Conservation (phyloP, 78 protist species). For the Dictyostelium discoideum region DNA sequence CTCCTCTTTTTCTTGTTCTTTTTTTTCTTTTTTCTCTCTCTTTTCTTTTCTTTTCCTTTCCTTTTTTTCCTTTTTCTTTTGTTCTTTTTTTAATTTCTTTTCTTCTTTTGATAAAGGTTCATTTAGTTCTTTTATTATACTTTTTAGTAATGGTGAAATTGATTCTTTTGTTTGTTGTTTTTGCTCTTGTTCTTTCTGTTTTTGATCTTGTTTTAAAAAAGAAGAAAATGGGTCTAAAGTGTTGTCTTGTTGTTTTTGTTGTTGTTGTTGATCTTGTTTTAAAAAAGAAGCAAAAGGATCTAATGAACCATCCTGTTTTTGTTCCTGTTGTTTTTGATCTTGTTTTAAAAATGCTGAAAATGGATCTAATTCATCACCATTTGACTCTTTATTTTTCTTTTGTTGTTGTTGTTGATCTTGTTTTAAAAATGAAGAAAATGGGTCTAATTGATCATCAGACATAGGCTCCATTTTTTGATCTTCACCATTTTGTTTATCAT, state of each 20-base stretch:
- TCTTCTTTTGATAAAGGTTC: neutral
- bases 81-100: neutral
- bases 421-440: conserved; percentile 59
- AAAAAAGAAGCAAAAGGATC: conserved; percentile 64
- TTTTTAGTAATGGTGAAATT: conserved; percentile 1
- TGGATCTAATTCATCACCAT: neutral
- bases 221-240: conserved; percentile 42
- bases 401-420: neutral
- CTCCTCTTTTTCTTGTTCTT: conserved; percentile 27
- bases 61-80: neutral
- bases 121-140: neutral
- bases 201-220: conserved; percentile 24
- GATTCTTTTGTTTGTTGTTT: neutral
- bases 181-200: neutral
- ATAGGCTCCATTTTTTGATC: neutral
- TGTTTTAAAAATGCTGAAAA: conserved; percentile 6
- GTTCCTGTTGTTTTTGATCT: neutral
- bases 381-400: neutral
- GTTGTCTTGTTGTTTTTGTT: neutral
- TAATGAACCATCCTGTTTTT: neutral
- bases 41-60: neutral
- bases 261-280: neutral
- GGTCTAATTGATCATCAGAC: conserved; percentile 41
- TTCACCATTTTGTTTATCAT: neutral
- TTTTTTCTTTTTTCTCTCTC: neutral